These are phyloP conservation scores for Taiwanofungus camphoratus DNA, from an alignment of 1,284 basidiomycete species.

Conservation along the genomic window DNA sequence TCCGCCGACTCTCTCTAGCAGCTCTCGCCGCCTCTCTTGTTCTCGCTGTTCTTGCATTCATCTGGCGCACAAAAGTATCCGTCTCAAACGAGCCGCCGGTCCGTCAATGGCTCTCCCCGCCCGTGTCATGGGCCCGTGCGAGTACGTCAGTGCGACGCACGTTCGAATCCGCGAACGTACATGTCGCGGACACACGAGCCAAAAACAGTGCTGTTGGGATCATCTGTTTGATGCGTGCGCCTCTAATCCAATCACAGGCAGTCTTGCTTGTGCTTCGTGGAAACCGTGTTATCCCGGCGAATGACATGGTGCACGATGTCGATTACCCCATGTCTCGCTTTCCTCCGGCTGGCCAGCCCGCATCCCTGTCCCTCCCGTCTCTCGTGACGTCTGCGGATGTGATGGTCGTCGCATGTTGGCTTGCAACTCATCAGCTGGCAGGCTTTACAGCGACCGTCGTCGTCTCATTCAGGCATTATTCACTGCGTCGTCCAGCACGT, in stretches of 20 bases:
- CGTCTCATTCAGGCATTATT: too few relatives aligned
- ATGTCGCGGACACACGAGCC: conserved; percentile 12
- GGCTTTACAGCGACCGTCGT: neutral
- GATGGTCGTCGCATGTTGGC: neutral
- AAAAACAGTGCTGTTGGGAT: too few relatives aligned
- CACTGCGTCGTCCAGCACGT: too few relatives aligned
- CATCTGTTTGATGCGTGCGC: conserved; percentile 8
- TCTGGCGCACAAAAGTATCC: neutral
- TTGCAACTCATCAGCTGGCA: neutral
- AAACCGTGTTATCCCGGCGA: conserved; percentile 12
- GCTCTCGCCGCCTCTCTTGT: neutral
- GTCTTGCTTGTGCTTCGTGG: conserved; percentile 8
- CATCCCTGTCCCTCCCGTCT: neutral
- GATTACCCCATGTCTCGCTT: neutral
- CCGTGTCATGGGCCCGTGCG: conserved; percentile 1
- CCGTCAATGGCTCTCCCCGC: neutral
- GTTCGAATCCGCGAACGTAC: conserved; percentile 15
- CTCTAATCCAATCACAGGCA: neutral
- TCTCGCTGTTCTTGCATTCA: neutral
- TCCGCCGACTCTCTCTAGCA: neutral
- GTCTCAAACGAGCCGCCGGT: too few relatives aligned
- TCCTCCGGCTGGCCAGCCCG: neutral
- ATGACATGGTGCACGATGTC: conserved; percentile 17
- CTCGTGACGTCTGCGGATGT: neutral
- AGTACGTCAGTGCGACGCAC: conserved; percentile 16